A percentile compares a stretch with the other conserved stretches of the same genome.
These are phyloP conservation scores for Crithidia sp. DNA, from an alignment of 208 protist species.

Conservation along the genomic window DNA sequence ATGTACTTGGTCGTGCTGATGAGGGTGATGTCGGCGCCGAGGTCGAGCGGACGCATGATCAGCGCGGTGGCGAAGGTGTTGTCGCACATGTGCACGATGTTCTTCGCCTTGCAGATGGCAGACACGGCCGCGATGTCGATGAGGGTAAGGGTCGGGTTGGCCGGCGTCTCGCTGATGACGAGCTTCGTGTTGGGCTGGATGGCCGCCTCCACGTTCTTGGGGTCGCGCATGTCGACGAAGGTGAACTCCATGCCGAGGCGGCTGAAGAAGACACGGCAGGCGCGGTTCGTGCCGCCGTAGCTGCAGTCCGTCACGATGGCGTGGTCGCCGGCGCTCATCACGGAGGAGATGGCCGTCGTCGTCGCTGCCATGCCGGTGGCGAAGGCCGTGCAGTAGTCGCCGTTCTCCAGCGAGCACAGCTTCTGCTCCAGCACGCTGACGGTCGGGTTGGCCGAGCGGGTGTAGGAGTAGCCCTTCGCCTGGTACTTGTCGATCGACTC, in stretches of 20 bases:
- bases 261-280: constrained; percentile 87
- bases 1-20: constrained; percentile 98
- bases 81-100: constrained; percentile 94
- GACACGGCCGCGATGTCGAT: constrained; percentile 91
- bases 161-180: constrained; percentile 96
- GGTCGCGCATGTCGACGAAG: constrained; percentile 94
- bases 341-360: constrained; percentile 89
- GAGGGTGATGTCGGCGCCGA: constrained; percentile 96
- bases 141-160: constrained; percentile 95
- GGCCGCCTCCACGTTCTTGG: constrained; percentile 81
- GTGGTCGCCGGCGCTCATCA: constrained; percentile 92
- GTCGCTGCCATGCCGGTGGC: constrained; percentile 91
- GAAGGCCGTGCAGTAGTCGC: constrained; percentile 86
- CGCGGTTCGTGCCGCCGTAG: constrained; percentile 96
- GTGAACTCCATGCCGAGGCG: constrained; percentile 91
- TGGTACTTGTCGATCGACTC: constrained; percentile 87
- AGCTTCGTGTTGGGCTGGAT: constrained; percentile 94
- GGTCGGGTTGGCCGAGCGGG: constrained; percentile 95
- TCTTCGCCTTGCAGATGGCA: constrained; percentile 77
- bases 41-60: constrained; percentile 95
- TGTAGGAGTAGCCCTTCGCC: constrained; percentile 92
- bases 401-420: constrained; percentile 92
- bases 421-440: constrained; percentile 88
- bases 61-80: constrained; percentile 97
- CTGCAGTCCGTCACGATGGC: constrained; percentile 94